Conservation (phyloP, 2,329 filamentous ascomycete species). For the Aureobasidium vineae region DNA sequence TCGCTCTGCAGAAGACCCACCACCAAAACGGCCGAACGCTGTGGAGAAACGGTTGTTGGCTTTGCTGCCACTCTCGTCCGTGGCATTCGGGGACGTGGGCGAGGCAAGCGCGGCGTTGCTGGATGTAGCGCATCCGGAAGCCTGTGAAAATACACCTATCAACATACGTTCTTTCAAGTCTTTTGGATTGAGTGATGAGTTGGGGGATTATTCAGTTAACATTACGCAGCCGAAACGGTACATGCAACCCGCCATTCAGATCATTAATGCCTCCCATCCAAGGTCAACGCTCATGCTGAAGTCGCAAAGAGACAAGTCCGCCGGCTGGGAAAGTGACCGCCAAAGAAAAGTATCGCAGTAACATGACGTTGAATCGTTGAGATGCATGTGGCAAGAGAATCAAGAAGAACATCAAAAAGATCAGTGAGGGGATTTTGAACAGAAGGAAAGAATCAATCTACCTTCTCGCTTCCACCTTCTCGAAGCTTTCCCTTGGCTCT, state of each 20-base stretch:
- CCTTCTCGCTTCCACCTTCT: constrained; percentile 70
- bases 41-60: constrained; percentile 24
- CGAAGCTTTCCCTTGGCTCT: constrained; percentile 84
- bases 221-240: constrained; percentile 24
- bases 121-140: constrained; percentile 19
- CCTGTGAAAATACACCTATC: constrained; percentile 22
- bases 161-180: constrained; percentile 25
- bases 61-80: constrained; percentile 26
- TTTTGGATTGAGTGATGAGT: constrained; percentile 2
- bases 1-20: not conserved
- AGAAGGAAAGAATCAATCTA: constrained; percentile 66
- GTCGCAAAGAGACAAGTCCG: constrained; percentile 13
- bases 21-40: constrained; percentile 16
- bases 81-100: constrained; percentile 1
- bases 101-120: constrained; percentile 23
- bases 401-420: constrained; percentile 1
- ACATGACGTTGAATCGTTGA: constrained; percentile 8
- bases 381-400: constrained; percentile 25
- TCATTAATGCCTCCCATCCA: constrained; percentile 25
- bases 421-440: constrained; percentile 32
- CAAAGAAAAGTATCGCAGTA: constrained; percentile 1
- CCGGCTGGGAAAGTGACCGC: constrained; percentile 2
- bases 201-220: constrained; percentile 22
- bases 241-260: constrained; percentile 22
- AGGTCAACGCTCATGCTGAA: constrained; percentile 25